Evolutionary conservation across 345 rosid species (phyloP), one percentile per base, ranked within the genome.

Genomic region (Lepidium africanum): DNA sequence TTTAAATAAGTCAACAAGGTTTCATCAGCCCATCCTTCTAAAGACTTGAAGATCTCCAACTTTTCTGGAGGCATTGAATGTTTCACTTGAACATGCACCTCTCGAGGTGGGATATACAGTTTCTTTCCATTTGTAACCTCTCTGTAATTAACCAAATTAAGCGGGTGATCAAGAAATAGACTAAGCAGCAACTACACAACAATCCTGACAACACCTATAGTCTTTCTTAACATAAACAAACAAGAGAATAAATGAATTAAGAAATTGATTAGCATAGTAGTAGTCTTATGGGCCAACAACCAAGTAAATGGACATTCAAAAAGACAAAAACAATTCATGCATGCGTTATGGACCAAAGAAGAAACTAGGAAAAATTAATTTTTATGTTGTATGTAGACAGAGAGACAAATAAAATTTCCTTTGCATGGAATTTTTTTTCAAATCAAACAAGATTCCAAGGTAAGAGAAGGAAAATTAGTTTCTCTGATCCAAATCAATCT

Each of bases 21-120:
- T 17, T 85, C 46, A 68, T 83, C 85, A 7, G 93, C 93, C 90
- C 93, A 87, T 61, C 71, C 83, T 57, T 85, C 83, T 57, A 83
- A 51, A 9, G 93, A 85, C 60, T 83, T 85, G 32, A 75, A 75
- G n/a, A 75, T 69, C 70, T 75, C 79, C 30, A 69, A 23, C 71
- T 75, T 75, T 48, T 75, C 80, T 6, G 85, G 84, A 12, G 85
- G 83, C 90, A 87, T 82, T 1, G 90, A 83, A 58, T 85, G 88
- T 46, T 84, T 81, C 39, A 85, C 90, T 77, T 87, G 93, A 39
- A 81, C 86, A 58, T 87, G 90, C 11, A 83, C 80, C 75, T 87
- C 93, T 54, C 83, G 58, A 14, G 88, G 88, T 52, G 93, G 88
- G 52, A 62, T 65, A 62, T 75, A 81, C 5, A 83, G 78, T 64